phyloP scores from a whole-genome alignment of 768 basidiomycete genomes.

The Pisolithus orientalis region DNA sequence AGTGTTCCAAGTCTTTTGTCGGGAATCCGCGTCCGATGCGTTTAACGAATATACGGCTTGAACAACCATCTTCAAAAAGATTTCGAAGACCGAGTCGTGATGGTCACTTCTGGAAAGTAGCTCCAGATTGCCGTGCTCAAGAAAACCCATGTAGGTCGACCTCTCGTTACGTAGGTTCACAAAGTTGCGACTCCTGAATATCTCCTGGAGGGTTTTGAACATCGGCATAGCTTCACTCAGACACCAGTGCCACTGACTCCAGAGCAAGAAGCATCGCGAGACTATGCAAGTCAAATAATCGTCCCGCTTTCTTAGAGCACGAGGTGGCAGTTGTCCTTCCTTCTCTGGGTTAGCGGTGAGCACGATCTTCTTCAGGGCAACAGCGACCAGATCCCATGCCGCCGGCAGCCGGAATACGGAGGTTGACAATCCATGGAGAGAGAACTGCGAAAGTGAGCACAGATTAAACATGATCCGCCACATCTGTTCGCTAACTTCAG shows the following conservation, averaged over 20 bases:
- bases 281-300: conserved; percentile 64
- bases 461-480: conserved; percentile 69
- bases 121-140: conserved; percentile 47
- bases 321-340: conserved; percentile 33
- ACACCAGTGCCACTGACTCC: conserved; percentile 72
- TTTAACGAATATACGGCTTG: conserved; percentile 37
- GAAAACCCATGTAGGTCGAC: conserved; percentile 67
- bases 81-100: conserved; percentile 66
- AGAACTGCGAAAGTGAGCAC: conserved; percentile 77
- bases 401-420: conserved; percentile 37
- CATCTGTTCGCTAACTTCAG: conserved; percentile 55
- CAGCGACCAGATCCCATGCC: conserved; percentile 60
- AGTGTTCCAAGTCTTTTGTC: conserved; percentile 36
- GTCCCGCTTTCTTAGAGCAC: conserved; percentile 51
- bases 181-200: conserved; percentile 75
- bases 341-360: conserved; percentile 41
- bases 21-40: conserved; percentile 28
- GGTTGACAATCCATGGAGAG: conserved; percentile 41
- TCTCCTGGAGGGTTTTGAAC: conserved; percentile 58
- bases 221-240: conserved; percentile 50
- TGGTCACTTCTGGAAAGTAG: conserved; percentile 45
- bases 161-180: conserved; percentile 58
- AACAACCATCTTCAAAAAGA: conserved; percentile 79
- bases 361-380: conserved; percentile 54
- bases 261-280: conserved; percentile 68